Conservation (phyloP, 345 rosid species). For the Aquilaria yunnanensis region DNA sequence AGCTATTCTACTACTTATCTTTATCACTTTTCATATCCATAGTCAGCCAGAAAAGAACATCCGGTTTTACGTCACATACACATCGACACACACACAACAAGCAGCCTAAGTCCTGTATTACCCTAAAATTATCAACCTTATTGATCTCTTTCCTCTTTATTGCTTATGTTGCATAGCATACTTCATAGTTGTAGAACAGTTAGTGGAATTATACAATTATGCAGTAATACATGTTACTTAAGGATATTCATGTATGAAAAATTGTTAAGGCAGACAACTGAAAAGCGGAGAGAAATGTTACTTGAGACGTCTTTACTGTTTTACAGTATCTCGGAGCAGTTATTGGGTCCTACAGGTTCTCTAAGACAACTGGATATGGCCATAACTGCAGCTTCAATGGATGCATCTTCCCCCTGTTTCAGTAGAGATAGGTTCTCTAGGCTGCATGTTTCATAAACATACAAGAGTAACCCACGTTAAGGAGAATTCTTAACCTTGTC, state of each 20-base stretch:
- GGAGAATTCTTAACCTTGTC: constrained; percentile 43
- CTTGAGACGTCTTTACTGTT: neutral
- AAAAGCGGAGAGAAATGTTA: constrained; percentile 1
- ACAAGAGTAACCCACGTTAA: neutral
- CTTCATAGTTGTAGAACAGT: neutral
- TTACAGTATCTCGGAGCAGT: constrained; percentile 65
- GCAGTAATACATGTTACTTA: neutral
- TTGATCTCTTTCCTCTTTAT: neutral
- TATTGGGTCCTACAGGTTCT: constrained; percentile 76
- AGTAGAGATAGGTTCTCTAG: constrained; percentile 13
- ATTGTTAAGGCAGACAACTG: neutral
- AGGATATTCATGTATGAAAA: neutral
- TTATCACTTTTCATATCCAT: too few relatives aligned
- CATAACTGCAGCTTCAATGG: constrained; percentile 87
- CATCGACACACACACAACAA: too few relatives aligned
- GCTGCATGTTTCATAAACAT: neutral
- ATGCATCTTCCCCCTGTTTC: constrained; percentile 83
- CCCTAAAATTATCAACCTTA: too few relatives aligned
- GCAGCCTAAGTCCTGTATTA: too few relatives aligned
- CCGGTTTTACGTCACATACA: too few relatives aligned
- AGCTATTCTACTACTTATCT: too few relatives aligned
- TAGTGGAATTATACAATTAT: neutral
- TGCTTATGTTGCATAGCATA: neutral
- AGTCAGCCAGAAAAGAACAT: too few relatives aligned
- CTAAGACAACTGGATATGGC: constrained; percentile 80